phyloP scores from a whole-genome alignment of 2,329 filamentous ascomycete genomes.

The Orbilia oligospora region DNA sequence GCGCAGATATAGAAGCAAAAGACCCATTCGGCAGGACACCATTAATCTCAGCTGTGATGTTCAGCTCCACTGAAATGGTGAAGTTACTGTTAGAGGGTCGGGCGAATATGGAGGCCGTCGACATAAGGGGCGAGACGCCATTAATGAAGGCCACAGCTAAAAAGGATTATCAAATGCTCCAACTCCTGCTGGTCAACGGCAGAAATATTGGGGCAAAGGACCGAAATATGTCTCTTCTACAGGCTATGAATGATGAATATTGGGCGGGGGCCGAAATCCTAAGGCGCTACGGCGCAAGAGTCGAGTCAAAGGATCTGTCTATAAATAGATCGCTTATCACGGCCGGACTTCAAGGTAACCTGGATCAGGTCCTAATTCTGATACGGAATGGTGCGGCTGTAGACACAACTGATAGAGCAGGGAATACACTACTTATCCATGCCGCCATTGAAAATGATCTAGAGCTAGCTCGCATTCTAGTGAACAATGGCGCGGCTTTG shows the following conservation, averaged over 20 bases:
- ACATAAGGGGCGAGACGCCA: not conserved
- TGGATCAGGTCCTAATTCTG: not conserved
- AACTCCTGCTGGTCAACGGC: not conserved
- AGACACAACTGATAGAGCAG: no score
- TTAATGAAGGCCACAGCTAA: not conserved
- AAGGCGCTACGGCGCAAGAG: not conserved
- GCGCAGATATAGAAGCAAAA: constrained; percentile 15
- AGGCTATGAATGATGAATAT: not conserved
- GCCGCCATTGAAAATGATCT: no score
- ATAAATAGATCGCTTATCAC: not conserved
- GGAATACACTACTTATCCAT: not conserved
- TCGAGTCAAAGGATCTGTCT: not conserved
- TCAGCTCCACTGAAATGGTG: not conserved
- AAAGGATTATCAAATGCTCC: not conserved
- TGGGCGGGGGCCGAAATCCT: not conserved
- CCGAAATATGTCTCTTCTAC: not conserved
- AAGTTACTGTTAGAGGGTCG: not conserved
- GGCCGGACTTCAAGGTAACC: not conserved
- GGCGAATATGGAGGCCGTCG: not conserved
- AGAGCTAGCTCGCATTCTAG: no score
- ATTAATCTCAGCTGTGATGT: not conserved
- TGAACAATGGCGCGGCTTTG: no score
- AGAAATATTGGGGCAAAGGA: constrained; percentile 7
- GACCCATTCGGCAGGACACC: not conserved
- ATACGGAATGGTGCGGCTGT: not conserved